Conservation (phyloP, 2,329 filamentous ascomycete genomes). For the Corynespora cassiicola region DNA sequence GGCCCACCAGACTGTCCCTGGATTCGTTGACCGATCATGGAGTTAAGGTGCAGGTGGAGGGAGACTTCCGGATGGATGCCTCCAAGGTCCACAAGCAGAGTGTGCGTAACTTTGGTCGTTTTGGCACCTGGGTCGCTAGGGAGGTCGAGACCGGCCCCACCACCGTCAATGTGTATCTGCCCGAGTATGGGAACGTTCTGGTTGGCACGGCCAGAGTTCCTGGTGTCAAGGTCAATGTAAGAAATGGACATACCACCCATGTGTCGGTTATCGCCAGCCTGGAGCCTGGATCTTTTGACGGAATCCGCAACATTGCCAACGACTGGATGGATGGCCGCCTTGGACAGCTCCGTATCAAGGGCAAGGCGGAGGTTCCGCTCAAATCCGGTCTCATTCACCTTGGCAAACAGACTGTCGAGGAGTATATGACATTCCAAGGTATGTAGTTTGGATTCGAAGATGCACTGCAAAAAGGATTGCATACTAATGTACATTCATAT, state of each 20-base stretch:
- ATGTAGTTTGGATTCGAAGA: slow-evolving; percentile 61
- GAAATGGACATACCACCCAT: slow-evolving; percentile 77
- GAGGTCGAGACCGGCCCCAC: slow-evolving; percentile 77
- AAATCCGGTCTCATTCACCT: slow-evolving; percentile 81
- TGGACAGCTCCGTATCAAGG: slow-evolving; percentile 72
- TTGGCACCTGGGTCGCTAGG: slow-evolving; percentile 80
- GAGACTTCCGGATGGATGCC: slow-evolving; percentile 81
- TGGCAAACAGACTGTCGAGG: slow-evolving; percentile 76
- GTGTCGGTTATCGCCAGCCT: slow-evolving; percentile 83
- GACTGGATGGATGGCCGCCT: slow-evolving; percentile 87
- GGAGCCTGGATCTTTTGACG: slow-evolving; percentile 75
- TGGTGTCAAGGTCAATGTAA: slow-evolving; percentile 74
- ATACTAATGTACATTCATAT: slow-evolving; percentile 19
- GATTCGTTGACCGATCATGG: slow-evolving; percentile 83
- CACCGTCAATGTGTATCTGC: slow-evolving; percentile 77
- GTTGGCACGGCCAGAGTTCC: slow-evolving; percentile 81
- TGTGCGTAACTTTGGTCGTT: slow-evolving; percentile 76
- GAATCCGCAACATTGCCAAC: slow-evolving; percentile 80
- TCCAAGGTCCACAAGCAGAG: slow-evolving; percentile 73
- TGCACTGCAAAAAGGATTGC: slow-evolving; percentile 9
- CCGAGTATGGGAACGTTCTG: slow-evolving; percentile 79
- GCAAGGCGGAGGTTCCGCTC: slow-evolving; percentile 74
- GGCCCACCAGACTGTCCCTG: slow-evolving; percentile 83
- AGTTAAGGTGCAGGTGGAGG: slow-evolving; percentile 79
- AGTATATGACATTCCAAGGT: slow-evolving; percentile 84